Percentiles rank a stretch among this genome's conserved stretches.
Evolutionary conservation across 225 moss, liverwort and hornwort genomes (phyloP).

Genomic region (Thuidium tamariscinum): DNA sequence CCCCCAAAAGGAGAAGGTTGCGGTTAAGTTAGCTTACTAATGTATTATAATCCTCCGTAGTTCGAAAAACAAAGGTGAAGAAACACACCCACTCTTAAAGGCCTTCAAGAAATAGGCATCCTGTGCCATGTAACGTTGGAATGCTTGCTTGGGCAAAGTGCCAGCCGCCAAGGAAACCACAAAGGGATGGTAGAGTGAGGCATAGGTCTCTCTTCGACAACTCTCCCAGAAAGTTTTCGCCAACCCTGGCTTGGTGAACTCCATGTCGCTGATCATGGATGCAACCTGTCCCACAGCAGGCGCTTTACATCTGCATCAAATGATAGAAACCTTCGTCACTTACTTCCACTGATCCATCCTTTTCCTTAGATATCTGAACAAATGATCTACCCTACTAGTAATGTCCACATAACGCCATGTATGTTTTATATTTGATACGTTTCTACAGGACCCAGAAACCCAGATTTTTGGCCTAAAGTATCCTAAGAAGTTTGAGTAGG

Average conservation of each 20-base stretch:
- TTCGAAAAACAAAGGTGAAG: neutral
- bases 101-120: constrained; percentile 67
- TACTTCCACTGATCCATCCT: neutral
- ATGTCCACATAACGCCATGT: neutral
- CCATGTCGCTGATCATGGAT: constrained; percentile 3
- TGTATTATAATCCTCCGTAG: neutral
- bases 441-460: neutral
- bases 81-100: constrained; percentile 52
- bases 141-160: constrained; percentile 36
- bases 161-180: constrained; percentile 71
- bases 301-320: constrained; percentile 16
- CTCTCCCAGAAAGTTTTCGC: constrained; percentile 46
- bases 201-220: constrained; percentile 53
- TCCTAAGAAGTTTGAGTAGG: neutral
- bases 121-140: constrained; percentile 69
- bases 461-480: neutral
- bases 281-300: neutral
- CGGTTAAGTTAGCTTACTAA: neutral
- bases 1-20: neutral
- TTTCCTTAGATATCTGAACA: neutral
- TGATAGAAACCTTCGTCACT: neutral
- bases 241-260: constrained; percentile 13
- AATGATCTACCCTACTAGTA: neutral
- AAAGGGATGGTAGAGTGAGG: constrained; percentile 80
- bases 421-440: neutral